These are phyloP conservation scores for Hymenoscyphus albidus DNA, from an alignment of 2,329 filamentous ascomycete genomes.

Conservation along the genomic window DNA sequence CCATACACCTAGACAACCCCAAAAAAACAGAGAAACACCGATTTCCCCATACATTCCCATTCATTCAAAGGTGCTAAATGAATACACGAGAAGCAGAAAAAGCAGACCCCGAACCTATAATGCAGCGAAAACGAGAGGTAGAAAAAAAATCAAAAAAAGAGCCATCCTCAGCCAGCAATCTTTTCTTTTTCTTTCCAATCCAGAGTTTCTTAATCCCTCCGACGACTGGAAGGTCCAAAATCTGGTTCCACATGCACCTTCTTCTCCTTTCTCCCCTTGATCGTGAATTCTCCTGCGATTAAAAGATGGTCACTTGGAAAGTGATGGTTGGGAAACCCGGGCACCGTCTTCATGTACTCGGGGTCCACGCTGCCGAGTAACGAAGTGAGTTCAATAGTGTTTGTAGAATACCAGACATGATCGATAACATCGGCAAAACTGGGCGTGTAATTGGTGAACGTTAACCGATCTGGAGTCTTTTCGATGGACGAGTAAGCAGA, in stretches of 20 bases:
- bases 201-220: slow-evolving; percentile 16
- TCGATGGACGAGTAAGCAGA: slow-evolving; percentile 83
- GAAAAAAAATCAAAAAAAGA: too few species aligned
- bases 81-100: too few species aligned
- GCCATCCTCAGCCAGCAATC: too few species aligned
- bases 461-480: slow-evolving; percentile 77
- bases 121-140: too few species aligned
- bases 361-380: slow-evolving; percentile 68
- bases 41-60: too few species aligned
- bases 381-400: slow-evolving; percentile 61
- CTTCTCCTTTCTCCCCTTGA: slow-evolving; percentile 58
- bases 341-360: slow-evolving; percentile 65
- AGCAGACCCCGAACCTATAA: too few species aligned
- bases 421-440: slow-evolving; percentile 91
- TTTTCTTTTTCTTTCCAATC: too few species aligned
- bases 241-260: slow-evolving; percentile 33
- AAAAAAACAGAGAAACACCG: too few species aligned
- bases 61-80: too few species aligned
- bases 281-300: slow-evolving; percentile 63
- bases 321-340: slow-evolving; percentile 72
- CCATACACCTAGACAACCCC: too few species aligned
- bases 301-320: slow-evolving; percentile 72
- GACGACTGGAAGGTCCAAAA: slow-evolving; percentile 32
- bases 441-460: slow-evolving; percentile 95
- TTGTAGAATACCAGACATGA: slow-evolving; percentile 96